Percentiles rank a stretch among this genome's conserved stretches.
phyloP scores from a whole-genome alignment of 805 yeast species.

The Nakazawaea sp. region DNA sequence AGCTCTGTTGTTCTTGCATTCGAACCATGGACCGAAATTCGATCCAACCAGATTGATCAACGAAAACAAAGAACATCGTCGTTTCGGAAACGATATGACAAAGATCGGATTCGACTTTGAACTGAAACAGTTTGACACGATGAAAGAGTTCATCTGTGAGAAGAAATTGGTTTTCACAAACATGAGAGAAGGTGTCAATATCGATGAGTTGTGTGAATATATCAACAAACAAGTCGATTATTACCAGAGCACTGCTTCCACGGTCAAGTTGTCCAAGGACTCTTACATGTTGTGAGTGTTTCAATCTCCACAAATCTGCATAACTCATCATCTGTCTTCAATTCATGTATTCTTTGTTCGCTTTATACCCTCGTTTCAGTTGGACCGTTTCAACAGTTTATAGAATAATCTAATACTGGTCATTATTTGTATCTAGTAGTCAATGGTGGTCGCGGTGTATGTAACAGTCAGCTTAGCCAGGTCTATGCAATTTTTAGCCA shows the following conservation, averaged over 20 bases:
- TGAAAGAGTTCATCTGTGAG: slow-evolving; percentile 21
- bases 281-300: no score
- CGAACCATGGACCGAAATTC: slow-evolving; percentile 11
- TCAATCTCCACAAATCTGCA: not conserved
- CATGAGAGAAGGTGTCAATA: slow-evolving; percentile 19
- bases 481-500: no score
- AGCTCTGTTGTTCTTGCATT: slow-evolving; percentile 9
- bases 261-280: slow-evolving; percentile 3
- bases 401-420: no score
- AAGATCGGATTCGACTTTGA: slow-evolving; percentile 20
- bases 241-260: slow-evolving; percentile 10
- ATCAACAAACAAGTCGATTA: slow-evolving; percentile 37
- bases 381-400: no score
- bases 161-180: slow-evolving; percentile 9
- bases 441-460: no score
- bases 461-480: no score
- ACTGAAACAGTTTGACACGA: slow-evolving; percentile 19
- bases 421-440: no score
- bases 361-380: no score
- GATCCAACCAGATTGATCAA: slow-evolving; percentile 7
- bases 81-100: slow-evolving; percentile 10
- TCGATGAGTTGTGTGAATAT: slow-evolving; percentile 40
- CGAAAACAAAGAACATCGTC: slow-evolving; percentile 9
- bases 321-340: no score
- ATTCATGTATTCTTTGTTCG: no score